Percentiles rank a stretch among this genome's conserved stretches.
Evolutionary conservation across 2,329 filamentous ascomycete genomes (phyloP).

Genomic region (Emericellopsis cladophorae): DNA sequence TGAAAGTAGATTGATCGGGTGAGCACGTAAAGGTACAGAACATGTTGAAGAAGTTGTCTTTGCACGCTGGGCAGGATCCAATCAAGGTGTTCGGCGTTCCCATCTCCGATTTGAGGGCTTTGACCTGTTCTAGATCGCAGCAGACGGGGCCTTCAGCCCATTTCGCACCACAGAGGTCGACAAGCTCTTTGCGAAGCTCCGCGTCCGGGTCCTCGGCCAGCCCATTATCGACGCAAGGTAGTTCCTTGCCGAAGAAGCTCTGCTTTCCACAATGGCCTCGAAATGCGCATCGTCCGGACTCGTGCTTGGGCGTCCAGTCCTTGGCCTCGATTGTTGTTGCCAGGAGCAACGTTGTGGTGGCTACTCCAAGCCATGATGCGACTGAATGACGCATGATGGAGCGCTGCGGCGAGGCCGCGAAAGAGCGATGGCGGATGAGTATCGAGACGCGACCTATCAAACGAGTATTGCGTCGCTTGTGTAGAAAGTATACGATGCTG

Average conservation of each 20-base stretch:
- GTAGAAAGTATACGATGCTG: too few species aligned
- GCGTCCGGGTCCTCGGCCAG: conserved; percentile 62
- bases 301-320: conserved; percentile 51
- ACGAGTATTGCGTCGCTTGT: too few species aligned
- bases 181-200: conserved; percentile 61
- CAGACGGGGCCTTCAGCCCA: conserved; percentile 80
- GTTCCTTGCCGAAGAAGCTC: conserved; percentile 75
- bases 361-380: conserved; percentile 15
- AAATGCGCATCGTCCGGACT: conserved; percentile 80
- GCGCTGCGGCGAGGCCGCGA: conserved; percentile 1
- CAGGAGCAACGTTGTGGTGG: conserved; percentile 15
- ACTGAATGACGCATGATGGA: conserved; percentile 3
- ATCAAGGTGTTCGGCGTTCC: conserved; percentile 82
- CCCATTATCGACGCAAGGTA: conserved; percentile 89
- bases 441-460: too few species aligned
- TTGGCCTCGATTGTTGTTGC: conserved; percentile 13
- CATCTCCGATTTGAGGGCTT: conserved; percentile 70
- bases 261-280: conserved; percentile 86
- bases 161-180: conserved; percentile 74
- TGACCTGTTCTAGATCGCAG: conserved; percentile 71
- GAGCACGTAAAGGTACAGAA: conserved; percentile 99
- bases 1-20: conserved; percentile 86
- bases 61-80: conserved; percentile 89
- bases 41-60: conserved; percentile 95
- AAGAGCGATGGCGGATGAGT: too few species aligned